A percentile compares a stretch with the other conserved stretches of the same genome.
These are phyloP conservation scores for Jamesozyma jinghongensis DNA, from an alignment of 805 yeast species.

Conservation along the genomic window DNA sequence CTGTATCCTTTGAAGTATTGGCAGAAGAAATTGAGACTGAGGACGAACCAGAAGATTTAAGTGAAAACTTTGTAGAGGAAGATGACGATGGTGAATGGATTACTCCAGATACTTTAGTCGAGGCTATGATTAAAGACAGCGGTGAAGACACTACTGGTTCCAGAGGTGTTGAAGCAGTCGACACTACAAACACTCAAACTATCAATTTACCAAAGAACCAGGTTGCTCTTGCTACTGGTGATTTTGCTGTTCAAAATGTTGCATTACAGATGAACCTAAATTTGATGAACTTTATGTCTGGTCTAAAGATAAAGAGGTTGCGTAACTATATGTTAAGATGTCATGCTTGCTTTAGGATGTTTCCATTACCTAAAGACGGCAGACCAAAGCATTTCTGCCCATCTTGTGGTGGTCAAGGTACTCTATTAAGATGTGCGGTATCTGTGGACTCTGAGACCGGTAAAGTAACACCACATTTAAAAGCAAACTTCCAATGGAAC, in stretches of 20 bases:
- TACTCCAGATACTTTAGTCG: slow-evolving; percentile 73
- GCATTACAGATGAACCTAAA: slow-evolving; percentile 84
- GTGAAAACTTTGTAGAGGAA: slow-evolving; percentile 36
- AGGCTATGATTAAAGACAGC: slow-evolving; percentile 58
- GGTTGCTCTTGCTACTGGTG: slow-evolving; percentile 88
- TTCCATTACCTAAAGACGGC: slow-evolving; percentile 70
- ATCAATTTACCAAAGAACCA: slow-evolving; percentile 35
- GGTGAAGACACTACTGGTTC: slow-evolving; percentile 43
- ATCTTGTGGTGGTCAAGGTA: slow-evolving; percentile 81
- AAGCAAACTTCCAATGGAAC: slow-evolving; percentile 89
- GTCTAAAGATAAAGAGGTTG: slow-evolving; percentile 74
- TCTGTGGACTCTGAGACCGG: slow-evolving; percentile 75
- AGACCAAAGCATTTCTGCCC: slow-evolving; percentile 85
- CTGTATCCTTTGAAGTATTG: slow-evolving; percentile 1
- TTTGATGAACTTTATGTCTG: slow-evolving; percentile 75
- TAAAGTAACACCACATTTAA: slow-evolving; percentile 75
- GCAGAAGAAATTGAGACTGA: slow-evolving; percentile 4
- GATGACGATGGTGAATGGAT: slow-evolving; percentile 91
- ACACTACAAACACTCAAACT: slow-evolving; percentile 17
- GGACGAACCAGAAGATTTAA: slow-evolving; percentile 12
- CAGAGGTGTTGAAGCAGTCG: slow-evolving; percentile 31
- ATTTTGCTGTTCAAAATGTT: slow-evolving; percentile 95
- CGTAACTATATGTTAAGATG: slow-evolving; percentile 93
- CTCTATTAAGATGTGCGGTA: slow-evolving; percentile 83
- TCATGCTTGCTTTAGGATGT: slow-evolving; percentile 87